Conservation (phyloP, 495 filamentous ascomycete genomes). For the Usnea hakonensis region DNA sequence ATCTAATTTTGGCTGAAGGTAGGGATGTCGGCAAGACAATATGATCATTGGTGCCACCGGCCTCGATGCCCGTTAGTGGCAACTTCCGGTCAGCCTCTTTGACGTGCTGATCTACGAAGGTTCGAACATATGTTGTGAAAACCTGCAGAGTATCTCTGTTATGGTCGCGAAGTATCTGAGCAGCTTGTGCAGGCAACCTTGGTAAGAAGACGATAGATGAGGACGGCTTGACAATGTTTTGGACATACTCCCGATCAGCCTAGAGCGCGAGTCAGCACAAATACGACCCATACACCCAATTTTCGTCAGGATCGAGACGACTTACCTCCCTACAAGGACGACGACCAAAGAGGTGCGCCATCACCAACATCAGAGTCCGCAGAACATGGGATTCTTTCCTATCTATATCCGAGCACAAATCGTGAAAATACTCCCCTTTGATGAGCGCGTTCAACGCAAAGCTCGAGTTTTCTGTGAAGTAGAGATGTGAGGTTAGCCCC, state of each 20-base stretch:
- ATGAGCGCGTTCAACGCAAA: slow-evolving; percentile 71
- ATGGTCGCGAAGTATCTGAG: slow-evolving; percentile 47
- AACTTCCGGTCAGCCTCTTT: slow-evolving; percentile 42
- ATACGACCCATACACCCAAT: too few relatives aligned
- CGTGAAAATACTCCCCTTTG: slow-evolving; percentile 58
- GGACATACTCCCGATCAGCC: slow-evolving; percentile 36
- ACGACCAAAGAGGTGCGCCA: slow-evolving; percentile 63
- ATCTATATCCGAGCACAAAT: slow-evolving; percentile 46
- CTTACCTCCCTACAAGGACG: slow-evolving; percentile 31
- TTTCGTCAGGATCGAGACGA: not conserved
- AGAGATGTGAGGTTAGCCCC: slow-evolving; percentile 57
- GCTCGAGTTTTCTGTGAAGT: slow-evolving; percentile 61
- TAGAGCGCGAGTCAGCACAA: not conserved
- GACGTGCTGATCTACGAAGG: slow-evolving; percentile 58
- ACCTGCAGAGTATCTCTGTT: slow-evolving; percentile 54
- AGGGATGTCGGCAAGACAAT: slow-evolving; percentile 2
- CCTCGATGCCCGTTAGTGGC: slow-evolving; percentile 48
- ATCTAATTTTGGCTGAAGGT: slow-evolving; percentile 39
- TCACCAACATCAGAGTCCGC: slow-evolving; percentile 51
- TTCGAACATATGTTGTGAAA: slow-evolving; percentile 60
- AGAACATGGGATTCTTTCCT: slow-evolving; percentile 32
- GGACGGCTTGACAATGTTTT: slow-evolving; percentile 40
- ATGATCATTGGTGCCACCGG: slow-evolving; percentile 30
- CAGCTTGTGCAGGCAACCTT: slow-evolving; percentile 49
- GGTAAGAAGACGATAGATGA: slow-evolving; percentile 57